These are phyloP conservation scores for Marchantia polymorpha DNA, from an alignment of 225 moss, liverwort and hornwort species.

Conservation along the genomic window DNA sequence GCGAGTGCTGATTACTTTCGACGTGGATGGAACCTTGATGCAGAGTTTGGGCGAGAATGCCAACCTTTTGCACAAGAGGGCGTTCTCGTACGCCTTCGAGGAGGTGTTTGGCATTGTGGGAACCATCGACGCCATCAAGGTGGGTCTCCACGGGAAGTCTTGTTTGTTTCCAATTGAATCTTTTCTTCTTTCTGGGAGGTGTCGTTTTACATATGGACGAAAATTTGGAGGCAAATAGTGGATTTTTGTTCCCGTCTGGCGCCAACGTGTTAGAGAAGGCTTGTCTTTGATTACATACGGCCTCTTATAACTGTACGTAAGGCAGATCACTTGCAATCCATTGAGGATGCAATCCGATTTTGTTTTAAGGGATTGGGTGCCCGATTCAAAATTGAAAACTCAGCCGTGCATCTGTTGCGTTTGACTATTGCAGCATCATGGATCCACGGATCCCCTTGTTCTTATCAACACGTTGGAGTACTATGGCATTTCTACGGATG, in stretches of 20 bases:
- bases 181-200: background rate
- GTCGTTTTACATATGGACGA: background rate
- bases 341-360: background rate
- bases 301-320: background rate
- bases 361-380: no score
- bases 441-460: constrained; percentile 79
- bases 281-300: background rate
- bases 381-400: background rate
- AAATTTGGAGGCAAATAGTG: no score
- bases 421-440: constrained; percentile 63
- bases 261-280: no score
- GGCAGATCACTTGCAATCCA: background rate
- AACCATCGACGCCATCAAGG: constrained; percentile 78
- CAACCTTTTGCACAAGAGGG: constrained; percentile 84
- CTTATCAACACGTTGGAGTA: constrained; percentile 68
- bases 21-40: constrained; percentile 93
- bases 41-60: constrained; percentile 64
- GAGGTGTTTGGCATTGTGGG: constrained; percentile 73
- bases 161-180: no score
- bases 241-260: no score
- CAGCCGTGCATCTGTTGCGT: background rate
- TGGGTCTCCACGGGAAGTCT: constrained; percentile 9
- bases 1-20: constrained; percentile 74
- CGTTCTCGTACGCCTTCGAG: constrained; percentile 76
- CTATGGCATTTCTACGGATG: constrained; percentile 81